Evolutionary conservation across 352 stramenopile genomes (phyloP), one percentile per base, ranked within the genome.

Genomic region (Lagenidium sp.): DNA sequence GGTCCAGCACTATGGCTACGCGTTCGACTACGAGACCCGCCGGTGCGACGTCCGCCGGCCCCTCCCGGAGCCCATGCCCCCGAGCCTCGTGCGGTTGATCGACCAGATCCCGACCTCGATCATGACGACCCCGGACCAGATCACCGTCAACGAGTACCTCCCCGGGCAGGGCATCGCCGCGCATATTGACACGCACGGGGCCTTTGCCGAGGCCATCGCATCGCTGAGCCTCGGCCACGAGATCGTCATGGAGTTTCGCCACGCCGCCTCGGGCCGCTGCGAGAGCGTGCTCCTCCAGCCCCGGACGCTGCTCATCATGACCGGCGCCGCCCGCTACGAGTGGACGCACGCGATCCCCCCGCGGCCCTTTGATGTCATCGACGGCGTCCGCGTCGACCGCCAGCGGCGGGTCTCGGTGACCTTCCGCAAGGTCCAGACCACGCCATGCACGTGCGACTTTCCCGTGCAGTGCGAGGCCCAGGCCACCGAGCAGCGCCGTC

Each of bases 121-220:
- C 43, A 86, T 88, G 69, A 67, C 73, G 36, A 68, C 23, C 41
- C 77, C 77, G 0, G 68, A 92, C 36, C 80, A 92, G 55, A 83
- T 92, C 53, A 92, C 80, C 1, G 68, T 87, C 37, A 96, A 96
- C 53, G 85, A 95, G 46, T 96, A 96, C 64, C 39, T 84, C 29
- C 84, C 82, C 0, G 85, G 85, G 15, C 81, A 95, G 50, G 85
- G 84, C 26, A 95, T 96, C 45, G 69, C 84, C 6, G 75, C 75
- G 21, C 85, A 96, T 45, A 65, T 92, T 21, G 86, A 96, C 53
- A 94, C 84, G 5, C 84, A 95, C 52, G 90, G 75, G 22, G 84
- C 82, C 5, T 96, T 95, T 47, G 85, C 68, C 8, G 73, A 67
- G 6, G 81, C 73, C 11, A 92, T 95, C 48, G 73, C 68, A 24